Base-by-base conservation (phyloP, 2,329 filamentous ascomycete genomes). In the Neurospora sp. region DNA sequence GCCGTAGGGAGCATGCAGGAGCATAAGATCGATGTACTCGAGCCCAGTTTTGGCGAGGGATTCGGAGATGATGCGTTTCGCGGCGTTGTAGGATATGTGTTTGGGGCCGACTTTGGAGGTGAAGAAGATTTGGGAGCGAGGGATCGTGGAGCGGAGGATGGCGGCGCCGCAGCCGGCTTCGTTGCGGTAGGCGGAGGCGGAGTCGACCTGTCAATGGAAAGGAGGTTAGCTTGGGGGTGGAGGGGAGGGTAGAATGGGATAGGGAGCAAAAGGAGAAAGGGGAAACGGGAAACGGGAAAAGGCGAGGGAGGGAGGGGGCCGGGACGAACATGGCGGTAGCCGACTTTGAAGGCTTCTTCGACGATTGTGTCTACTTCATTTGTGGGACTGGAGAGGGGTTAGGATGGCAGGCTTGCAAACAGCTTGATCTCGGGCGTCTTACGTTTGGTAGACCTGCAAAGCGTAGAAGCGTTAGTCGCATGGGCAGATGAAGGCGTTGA, bases 11-110 rank as follows among this genome's bases (percentile, higher is more conserved):
- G 85, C 81, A 77, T 90, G 88, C 68, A 90, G 84, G 23, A 90
- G 84, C 78, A 86, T 85, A 70, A 92, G 83, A 75, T 92, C 89
- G 72, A 92, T 84, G 77, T 92, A 92, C 28, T 83, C 86, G 4
- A 92, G 82, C 15, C 87, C 85, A 0, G 89, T 87, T 71, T 88
- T 84, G 68, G 83, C 80, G 28, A 94, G 81, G 17, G 89, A 91
- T 68, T 84, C 81, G 73, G 89, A 81, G 73, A 96, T 84, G 73
- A 89, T 86, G 17, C 83, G 82, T 78, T 88, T 89, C 28, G 91
- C 85, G 70, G 82, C 85, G 15, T 89, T 85, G 76, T 95, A 96
- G 72, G 79, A 79, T 39, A 85, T 76, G 38, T 71, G 72, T 8
- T 77, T 75, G n/a, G 78, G 73, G n/a, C 84, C 83, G 19, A 88